Percentiles rank a stretch among this genome's conserved stretches.
Conservation (phyloP, 2,329 filamentous ascomycete species). For the Fusarium nisikadoi region DNA sequence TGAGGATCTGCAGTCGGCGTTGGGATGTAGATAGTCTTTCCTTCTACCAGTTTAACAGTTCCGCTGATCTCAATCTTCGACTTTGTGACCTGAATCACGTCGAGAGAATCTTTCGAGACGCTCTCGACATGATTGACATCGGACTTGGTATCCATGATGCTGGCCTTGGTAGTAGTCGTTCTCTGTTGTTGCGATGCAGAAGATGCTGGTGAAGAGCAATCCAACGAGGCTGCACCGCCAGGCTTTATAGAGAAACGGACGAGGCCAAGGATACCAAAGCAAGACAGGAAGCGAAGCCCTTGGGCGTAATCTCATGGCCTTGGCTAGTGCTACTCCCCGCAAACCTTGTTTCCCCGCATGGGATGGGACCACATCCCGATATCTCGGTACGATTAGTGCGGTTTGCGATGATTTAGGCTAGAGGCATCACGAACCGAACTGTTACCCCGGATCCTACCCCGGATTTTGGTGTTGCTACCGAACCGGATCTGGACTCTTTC, state of each 20-base stretch:
- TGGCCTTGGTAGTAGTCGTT: neutral
- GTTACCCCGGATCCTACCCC: constrained; percentile 18
- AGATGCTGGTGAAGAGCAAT: neutral
- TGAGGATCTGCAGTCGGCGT: constrained; percentile 36
- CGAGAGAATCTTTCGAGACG: constrained; percentile 29
- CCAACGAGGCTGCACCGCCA: neutral
- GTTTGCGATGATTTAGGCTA: constrained; percentile 17
- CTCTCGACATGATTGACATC: constrained; percentile 35
- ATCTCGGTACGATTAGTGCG: constrained; percentile 6
- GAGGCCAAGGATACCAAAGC: constrained; percentile 2
- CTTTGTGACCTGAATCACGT: constrained; percentile 28
- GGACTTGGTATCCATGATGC: constrained; percentile 32
- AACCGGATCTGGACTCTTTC: constrained; percentile 26
- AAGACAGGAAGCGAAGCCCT: neutral
- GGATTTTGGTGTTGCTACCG: constrained; percentile 21
- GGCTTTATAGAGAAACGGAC: constrained; percentile 20
- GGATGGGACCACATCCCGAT: constrained; percentile 35
- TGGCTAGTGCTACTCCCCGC: constrained; percentile 19
- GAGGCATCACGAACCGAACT: constrained; percentile 27
- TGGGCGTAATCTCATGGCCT: constrained; percentile 5
- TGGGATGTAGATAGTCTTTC: constrained; percentile 31
- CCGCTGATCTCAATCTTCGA: constrained; percentile 36
- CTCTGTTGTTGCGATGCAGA: constrained; percentile 9
- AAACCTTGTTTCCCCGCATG: constrained; percentile 29
- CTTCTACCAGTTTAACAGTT: constrained; percentile 35